Evolutionary conservation across 768 basidiomycete genomes (phyloP), one percentile per base, ranked within the genome.

Genomic region (Russula griseocarnosa): DNA sequence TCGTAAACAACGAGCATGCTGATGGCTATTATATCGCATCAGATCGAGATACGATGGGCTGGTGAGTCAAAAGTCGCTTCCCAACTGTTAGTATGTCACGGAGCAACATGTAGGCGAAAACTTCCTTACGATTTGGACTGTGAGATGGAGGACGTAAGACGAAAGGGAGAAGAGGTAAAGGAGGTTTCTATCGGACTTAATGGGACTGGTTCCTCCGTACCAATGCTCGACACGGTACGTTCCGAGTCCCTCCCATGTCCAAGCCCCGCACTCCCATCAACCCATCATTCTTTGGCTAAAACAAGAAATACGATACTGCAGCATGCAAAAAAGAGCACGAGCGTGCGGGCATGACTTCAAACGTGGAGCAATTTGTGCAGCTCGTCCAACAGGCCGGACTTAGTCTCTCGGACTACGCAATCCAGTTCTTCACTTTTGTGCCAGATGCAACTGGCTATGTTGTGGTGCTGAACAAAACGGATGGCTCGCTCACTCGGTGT

Each of bases 151-250:
- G 59, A 65, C 44, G 53, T 44, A 10, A 55, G 32, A 18, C 22
- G 20, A 22, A 55, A 60, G 24, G 38, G 54, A 24, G 59, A 65
- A n/a, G 59, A 56, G 16, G 59, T 65, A 22, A 22, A 56, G 42
- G 54, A 61, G 32, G 22, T 61, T 30, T 56, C 63, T 18, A 52
- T 56, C 14, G 63, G 63, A 44, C 49, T 60, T 46, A 59, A 65
- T n/a, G 59, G 49, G 63, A 65, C 18, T 65, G 63, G 63, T 65
- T 65, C 32, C 54, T 65, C 22, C 59, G 63, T 7, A 56, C 63
- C 22, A 47, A 61, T 32, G 5, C 1, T 16, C 63, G 63, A 24
- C 54, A 60, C 20, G 59, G 63, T 65, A 56, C 20, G 62, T 58
- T 18, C 44, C n/a, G n/a, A n/a, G n/a, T n/a, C n/a, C 20, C 51